Conservation (phyloP, 1,284 basidiomycete species). For the Tranzscheliella williamsii region DNA sequence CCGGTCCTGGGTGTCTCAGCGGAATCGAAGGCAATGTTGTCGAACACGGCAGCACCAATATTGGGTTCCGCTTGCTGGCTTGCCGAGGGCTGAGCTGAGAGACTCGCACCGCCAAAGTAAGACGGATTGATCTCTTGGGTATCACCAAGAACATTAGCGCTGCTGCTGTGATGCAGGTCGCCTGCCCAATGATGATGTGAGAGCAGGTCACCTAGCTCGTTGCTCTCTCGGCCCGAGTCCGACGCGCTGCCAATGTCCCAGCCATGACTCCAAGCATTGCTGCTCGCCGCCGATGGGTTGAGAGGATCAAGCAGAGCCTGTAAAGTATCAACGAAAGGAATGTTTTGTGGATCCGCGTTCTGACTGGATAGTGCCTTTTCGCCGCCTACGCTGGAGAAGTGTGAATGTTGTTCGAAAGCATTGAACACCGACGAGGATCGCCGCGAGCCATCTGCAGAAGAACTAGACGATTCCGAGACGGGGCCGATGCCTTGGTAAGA, state of each 20-base stretch:
- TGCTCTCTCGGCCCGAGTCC: conserved; percentile 12
- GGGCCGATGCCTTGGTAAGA: neutral
- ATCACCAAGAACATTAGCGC: neutral
- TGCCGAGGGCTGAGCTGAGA: neutral
- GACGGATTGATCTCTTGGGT: neutral
- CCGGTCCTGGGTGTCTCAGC: too few species aligned
- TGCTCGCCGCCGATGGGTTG: conserved; percentile 1
- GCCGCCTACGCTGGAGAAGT: neutral
- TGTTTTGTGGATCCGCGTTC: neutral
- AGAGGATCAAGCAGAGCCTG: conserved; percentile 26
- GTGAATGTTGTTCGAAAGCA: neutral
- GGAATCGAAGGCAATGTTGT: neutral
- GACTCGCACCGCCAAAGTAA: conserved; percentile 1
- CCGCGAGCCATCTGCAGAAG: neutral
- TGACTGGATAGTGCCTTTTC: neutral
- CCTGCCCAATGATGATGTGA: conserved; percentile 45
- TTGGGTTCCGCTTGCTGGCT: neutral
- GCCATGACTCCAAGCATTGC: conserved; percentile 21
- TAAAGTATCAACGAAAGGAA: conserved; percentile 3
- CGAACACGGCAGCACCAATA: neutral
- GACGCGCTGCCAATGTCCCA: conserved; percentile 32
- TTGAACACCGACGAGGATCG: conserved; percentile 3
- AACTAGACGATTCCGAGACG: neutral
- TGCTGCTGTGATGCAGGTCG: conserved; percentile 29
- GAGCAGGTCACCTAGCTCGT: conserved; percentile 17